These are phyloP conservation scores for Pyracantha coccinea DNA, from an alignment of 331 rosid genomes.

Conservation along the genomic window DNA sequence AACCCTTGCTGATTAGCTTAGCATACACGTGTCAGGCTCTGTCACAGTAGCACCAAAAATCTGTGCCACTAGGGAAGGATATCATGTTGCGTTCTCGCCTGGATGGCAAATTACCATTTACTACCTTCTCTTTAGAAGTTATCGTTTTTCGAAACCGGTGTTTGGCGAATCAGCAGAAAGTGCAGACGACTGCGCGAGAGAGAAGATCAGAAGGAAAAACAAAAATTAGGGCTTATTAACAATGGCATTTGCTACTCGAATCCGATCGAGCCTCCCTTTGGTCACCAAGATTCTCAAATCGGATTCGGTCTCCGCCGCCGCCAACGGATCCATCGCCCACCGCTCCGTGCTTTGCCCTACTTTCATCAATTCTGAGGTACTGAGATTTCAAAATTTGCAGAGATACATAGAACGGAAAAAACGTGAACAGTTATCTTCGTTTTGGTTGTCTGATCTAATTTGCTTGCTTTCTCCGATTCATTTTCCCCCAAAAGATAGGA, in stretches of 20 bases:
- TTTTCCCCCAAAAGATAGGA: not conserved
- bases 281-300: constrained; percentile 38
- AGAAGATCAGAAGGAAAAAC: not conserved
- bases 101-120: not conserved
- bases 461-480: not conserved
- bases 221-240: constrained; percentile 42
- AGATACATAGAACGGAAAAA: not conserved
- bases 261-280: constrained; percentile 64
- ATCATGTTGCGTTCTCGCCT: not conserved
- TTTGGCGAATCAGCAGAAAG: not conserved
- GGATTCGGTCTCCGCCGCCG: constrained; percentile 21
- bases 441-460: not conserved
- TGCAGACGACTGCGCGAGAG: not conserved
- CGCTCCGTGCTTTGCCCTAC: constrained; percentile 31
- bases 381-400: not conserved
- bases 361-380: constrained; percentile 35
- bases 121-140: not conserved
- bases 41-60: not conserved
- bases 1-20: too few species aligned
- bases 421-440: not conserved
- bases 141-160: not conserved
- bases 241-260: constrained; percentile 64
- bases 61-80: not conserved
- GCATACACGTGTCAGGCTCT: not conserved
- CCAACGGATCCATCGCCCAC: constrained; percentile 36